A percentile compares a stretch with the other conserved stretches of the same genome.
phyloP scores from a whole-genome alignment of 2,329 filamentous ascomycete genomes.

The Neofusicoccum sp. region DNA sequence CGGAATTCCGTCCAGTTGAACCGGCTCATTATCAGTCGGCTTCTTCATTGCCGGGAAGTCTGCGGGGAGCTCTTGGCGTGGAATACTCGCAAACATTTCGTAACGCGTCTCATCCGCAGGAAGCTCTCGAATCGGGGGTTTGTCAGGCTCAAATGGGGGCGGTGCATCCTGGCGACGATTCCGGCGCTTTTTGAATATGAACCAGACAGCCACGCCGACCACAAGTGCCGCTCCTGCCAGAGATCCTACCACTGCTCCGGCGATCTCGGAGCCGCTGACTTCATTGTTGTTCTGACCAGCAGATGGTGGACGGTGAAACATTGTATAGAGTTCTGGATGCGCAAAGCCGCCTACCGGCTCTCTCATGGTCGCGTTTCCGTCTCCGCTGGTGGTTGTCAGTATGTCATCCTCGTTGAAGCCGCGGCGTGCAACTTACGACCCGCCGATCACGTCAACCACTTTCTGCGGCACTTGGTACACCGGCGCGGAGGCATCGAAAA shows the following conservation, averaged over 20 bases:
- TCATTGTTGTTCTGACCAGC: neutral
- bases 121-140: no score
- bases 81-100: no score
- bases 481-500: neutral
- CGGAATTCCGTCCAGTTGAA: no score
- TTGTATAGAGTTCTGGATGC: conserved; percentile 7
- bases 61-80: no score
- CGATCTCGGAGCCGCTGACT: neutral
- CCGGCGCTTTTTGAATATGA: neutral
- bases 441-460: conserved; percentile 14
- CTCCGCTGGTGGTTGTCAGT: neutral
- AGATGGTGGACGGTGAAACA: conserved; percentile 3
- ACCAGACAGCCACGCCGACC: neutral
- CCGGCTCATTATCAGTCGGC: no score
- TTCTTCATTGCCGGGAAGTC: no score
- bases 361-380: conserved; percentile 15
- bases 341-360: conserved; percentile 8
- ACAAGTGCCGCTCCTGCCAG: neutral
- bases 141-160: no score
- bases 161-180: no score
- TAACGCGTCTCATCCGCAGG: no score
- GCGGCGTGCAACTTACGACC: neutral
- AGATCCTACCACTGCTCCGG: conserved; percentile 9
- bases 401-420: no score
- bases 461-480: neutral